Evolutionary conservation across 108 stramenopile species (phyloP), one percentile per base, ranked within the genome.

Genomic region (Conticribra weissflogii): DNA sequence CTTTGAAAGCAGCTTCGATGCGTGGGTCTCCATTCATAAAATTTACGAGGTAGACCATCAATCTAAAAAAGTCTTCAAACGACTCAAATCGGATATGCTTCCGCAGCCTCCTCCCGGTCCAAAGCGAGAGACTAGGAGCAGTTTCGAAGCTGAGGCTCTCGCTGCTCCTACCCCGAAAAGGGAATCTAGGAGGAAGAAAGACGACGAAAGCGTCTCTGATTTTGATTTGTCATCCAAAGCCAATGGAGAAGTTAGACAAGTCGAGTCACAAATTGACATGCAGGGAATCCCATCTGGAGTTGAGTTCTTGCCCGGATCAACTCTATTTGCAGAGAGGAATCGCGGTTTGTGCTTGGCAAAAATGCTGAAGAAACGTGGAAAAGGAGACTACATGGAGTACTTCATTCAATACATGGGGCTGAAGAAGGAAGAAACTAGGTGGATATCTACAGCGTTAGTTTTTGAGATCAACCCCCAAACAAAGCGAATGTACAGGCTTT

Each of bases 401-500:
- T 66, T 50, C 31, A 54, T 81, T 18, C 80, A 81, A 46, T 81
- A 76, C 57, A 76, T 64, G 54, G 80, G 80, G 19, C 59, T 58
- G 30, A 68, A 76, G 22, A 60, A 76, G 22, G 48, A 19, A n/a
- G 69, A 76, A 50, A 69, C 75, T 52, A 32, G 46, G 4, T 81
- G 80, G 80, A 50, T 81, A 18, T 76, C 80, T 1, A 71, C 63
- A 32, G 53, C 54, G 23, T 47, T 71, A 27, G 63, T 81, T 22
- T 82, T 74, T 63, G 81, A 82, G 63, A 82, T 82, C 66, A 82
- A 82, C 52, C 76, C 81, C 14, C 81, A 82, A 48, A 82, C 81
- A 34, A 82, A 82, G 53, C 41, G 81, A 57, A 59, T 77, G 53
- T 82, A 71, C 60, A 62, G 78, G 28, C 47, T 66, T 32, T 46